Evolutionary conservation across 805 yeast genomes (phyloP).

Genomic region (Priceomyces fermenticarens): DNA sequence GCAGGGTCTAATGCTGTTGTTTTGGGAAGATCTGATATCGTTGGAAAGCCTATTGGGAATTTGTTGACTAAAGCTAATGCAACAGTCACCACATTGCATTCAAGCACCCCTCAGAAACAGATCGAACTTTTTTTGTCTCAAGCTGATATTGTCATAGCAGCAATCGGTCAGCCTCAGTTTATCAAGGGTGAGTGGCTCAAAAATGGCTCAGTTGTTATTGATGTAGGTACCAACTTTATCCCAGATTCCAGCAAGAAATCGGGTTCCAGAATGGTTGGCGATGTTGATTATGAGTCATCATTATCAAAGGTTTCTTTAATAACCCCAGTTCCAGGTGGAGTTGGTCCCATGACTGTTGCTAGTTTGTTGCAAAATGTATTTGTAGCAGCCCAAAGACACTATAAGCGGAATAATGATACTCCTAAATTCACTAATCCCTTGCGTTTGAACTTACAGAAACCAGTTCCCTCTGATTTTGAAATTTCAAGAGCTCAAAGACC

Average conservation of each 20-base stretch:
- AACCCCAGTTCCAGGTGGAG: conserved; percentile 93
- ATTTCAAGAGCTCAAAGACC: conserved; percentile 76
- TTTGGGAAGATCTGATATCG: conserved; percentile 82
- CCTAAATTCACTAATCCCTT: conserved; percentile 53
- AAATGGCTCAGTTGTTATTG: conserved; percentile 65
- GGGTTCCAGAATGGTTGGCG: conserved; percentile 75
- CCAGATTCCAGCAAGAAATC: conserved; percentile 63
- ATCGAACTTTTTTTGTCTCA: conserved; percentile 44
- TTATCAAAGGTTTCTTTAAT: conserved; percentile 54
- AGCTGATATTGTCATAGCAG: conserved; percentile 78
- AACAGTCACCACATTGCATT: conserved; percentile 74
- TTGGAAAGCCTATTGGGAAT: conserved; percentile 76
- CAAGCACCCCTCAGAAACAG: conserved; percentile 54
- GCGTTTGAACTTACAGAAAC: conserved; percentile 51
- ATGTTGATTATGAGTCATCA: conserved; percentile 63
- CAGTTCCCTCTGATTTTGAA: conserved; percentile 80
- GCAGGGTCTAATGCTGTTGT: conserved; percentile 77
- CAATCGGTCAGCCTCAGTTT: conserved; percentile 68
- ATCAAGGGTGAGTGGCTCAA: conserved; percentile 77
- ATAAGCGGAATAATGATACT: conserved; percentile 36
- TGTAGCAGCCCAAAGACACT: conserved; percentile 59
- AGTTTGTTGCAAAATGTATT: conserved; percentile 72
- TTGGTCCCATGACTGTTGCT: conserved; percentile 91
- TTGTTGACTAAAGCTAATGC: conserved; percentile 69
- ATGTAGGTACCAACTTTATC: conserved; percentile 79